phyloP scores from a whole-genome alignment of 2,329 filamentous ascomycete species.

The Verticillium isaacii region DNA sequence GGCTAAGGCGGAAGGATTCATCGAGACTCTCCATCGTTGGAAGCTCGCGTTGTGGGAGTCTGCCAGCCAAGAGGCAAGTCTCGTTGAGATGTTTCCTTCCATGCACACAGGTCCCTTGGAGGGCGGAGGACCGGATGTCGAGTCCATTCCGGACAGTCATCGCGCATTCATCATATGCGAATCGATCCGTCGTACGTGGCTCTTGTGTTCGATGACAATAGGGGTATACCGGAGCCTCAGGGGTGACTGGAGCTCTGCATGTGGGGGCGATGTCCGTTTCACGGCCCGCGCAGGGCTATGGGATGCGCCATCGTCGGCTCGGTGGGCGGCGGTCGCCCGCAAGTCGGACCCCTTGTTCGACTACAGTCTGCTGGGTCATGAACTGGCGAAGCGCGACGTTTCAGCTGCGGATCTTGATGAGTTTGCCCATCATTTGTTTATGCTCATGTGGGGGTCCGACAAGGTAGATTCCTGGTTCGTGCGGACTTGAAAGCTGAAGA shows the following conservation, averaged over 20 bases:
- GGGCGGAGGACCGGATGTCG: constrained; percentile 3
- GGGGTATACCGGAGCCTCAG: constrained; percentile 13
- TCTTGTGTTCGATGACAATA: constrained; percentile 9
- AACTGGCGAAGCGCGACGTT: constrained; percentile 5
- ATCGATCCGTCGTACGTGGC: constrained; percentile 20
- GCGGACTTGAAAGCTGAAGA: constrained; percentile 1
- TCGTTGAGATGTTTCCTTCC: background rate
- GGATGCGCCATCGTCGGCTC: constrained; percentile 17
- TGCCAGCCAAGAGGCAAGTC: constrained; percentile 7
- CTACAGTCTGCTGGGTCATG: constrained; percentile 3
- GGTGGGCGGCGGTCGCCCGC: background rate
- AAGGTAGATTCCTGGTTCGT: constrained; percentile 11
- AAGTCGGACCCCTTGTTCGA: constrained; percentile 4
- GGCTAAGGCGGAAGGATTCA: constrained; percentile 14
- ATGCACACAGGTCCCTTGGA: background rate
- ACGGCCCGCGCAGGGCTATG: constrained; percentile 21
- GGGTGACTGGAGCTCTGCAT: constrained; percentile 4
- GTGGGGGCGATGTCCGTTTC: constrained; percentile 17
- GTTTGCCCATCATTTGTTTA: constrained; percentile 5
- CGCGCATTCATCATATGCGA: constrained; percentile 26
- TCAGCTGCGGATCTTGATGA: constrained; percentile 8
- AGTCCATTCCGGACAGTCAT: constrained; percentile 14
- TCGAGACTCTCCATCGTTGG: constrained; percentile 14
- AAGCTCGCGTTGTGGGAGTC: constrained; percentile 10
- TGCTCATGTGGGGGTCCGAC: constrained; percentile 9